These are phyloP conservation scores for Ustilago tritici DNA, from an alignment of 1,284 basidiomycete species.

Conservation along the genomic window DNA sequence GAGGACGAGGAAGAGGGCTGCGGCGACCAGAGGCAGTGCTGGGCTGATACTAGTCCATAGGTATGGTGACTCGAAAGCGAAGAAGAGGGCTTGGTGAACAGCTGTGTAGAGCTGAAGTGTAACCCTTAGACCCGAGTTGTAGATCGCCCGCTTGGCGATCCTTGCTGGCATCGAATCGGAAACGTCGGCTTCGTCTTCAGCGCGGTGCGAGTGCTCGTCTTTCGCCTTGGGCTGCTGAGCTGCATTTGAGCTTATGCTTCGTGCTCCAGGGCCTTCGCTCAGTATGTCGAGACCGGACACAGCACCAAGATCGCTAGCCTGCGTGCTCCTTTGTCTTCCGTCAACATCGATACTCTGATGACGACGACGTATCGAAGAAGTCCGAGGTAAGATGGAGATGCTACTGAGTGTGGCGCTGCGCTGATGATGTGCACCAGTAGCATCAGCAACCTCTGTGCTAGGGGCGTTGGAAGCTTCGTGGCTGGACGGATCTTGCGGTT, in stretches of 20 bases:
- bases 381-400: slow-evolving; percentile 5
- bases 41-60: slow-evolving; percentile 25
- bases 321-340: background rate
- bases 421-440: background rate
- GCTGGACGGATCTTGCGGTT: background rate
- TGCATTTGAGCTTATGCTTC: background rate
- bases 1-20: slow-evolving; percentile 15
- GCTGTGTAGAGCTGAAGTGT: slow-evolving; percentile 5
- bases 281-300: slow-evolving; percentile 1
- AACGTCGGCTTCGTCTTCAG: background rate
- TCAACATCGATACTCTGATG: slow-evolving; percentile 18
- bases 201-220: background rate
- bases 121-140: background rate
- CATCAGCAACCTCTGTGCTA: background rate
- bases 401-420: slow-evolving; percentile 7
- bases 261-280: background rate
- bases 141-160: background rate
- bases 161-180: background rate
- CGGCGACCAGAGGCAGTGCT: slow-evolving; percentile 17
- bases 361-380: slow-evolving; percentile 17
- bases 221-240: background rate
- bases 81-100: slow-evolving; percentile 22
- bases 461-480: background rate
- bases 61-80: slow-evolving; percentile 29
- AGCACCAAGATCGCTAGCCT: no score